These are phyloP conservation scores for Phoma sp. DNA, from an alignment of 2,329 filamentous ascomycete genomes.

Conservation along the genomic window DNA sequence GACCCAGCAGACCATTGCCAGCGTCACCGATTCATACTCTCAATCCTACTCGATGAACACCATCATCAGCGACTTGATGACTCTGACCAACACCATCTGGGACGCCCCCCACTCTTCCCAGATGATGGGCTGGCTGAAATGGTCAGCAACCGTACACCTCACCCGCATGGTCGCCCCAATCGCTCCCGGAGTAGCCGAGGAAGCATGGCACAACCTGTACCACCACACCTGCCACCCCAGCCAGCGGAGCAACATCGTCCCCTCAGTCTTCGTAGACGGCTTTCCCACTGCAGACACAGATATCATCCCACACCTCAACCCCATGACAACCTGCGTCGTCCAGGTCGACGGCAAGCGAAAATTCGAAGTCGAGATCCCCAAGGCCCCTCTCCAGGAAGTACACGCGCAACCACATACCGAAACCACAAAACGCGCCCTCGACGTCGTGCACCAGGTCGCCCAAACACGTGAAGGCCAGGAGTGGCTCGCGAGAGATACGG, in stretches of 20 bases:
- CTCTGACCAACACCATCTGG: conserved; percentile 70
- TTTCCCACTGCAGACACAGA: conserved; percentile 65
- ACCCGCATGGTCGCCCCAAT: conserved; percentile 79
- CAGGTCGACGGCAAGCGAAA: conserved; percentile 82
- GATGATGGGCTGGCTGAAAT: conserved; percentile 53
- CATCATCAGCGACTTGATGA: conserved; percentile 81
- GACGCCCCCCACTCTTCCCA: conserved; percentile 40
- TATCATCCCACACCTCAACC: conserved; percentile 59
- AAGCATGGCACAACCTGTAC: conserved; percentile 73
- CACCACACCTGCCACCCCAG: conserved; percentile 10
- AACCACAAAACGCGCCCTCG: conserved; percentile 46
- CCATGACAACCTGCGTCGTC: conserved; percentile 67
- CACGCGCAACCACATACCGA: background rate
- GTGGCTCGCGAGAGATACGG: conserved; percentile 53
- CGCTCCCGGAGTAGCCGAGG: conserved; percentile 79
- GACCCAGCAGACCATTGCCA: conserved; percentile 71
- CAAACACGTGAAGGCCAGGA: conserved; percentile 65
- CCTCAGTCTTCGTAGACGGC: conserved; percentile 52
- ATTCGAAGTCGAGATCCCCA: conserved; percentile 69
- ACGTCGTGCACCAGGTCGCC: conserved; percentile 68
- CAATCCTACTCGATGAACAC: conserved; percentile 82
- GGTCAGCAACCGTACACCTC: conserved; percentile 62
- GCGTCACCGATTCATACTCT: conserved; percentile 71
- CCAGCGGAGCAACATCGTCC: background rate
- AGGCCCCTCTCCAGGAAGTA: conserved; percentile 51